These are phyloP conservation scores for Ganoderma meredithae DNA, from an alignment of 1,284 basidiomycete species.

Conservation along the genomic window DNA sequence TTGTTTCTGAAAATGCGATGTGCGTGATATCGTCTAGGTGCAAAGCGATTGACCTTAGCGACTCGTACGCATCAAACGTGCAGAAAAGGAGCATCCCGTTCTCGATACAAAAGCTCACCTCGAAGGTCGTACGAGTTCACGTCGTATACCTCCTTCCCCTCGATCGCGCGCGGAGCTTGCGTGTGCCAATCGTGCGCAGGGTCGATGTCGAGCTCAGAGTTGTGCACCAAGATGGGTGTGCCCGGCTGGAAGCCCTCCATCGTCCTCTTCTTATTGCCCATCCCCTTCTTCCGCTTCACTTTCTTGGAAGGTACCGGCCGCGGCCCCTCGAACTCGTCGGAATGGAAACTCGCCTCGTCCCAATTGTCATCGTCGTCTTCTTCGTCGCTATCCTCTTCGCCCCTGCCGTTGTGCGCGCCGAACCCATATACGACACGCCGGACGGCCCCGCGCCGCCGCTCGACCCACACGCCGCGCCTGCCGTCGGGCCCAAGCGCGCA, in stretches of 20 bases:
- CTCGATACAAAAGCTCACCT: slow-evolving; percentile 43
- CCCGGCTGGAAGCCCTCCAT: slow-evolving; percentile 12
- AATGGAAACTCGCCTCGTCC: not conserved
- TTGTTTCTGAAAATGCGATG: slow-evolving; percentile 56
- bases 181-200: slow-evolving; percentile 8
- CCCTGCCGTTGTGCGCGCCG: slow-evolving; percentile 3
- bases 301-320: not conserved
- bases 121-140: slow-evolving; percentile 56
- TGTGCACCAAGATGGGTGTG: slow-evolving; percentile 31
- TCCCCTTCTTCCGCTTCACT: slow-evolving; percentile 1
- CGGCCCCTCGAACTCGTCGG: slow-evolving; percentile 16
- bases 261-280: slow-evolving; percentile 16
- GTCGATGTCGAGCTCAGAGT: slow-evolving; percentile 15
- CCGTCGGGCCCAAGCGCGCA: slow-evolving; percentile 53
- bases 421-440: slow-evolving; percentile 49
- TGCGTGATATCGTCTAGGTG: slow-evolving; percentile 53
- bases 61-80: not conserved
- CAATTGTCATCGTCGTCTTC: slow-evolving; percentile 3
- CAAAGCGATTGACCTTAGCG: not conserved
- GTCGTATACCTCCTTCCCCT: slow-evolving; percentile 48
- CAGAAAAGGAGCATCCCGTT: not conserved
- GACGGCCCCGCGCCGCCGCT: slow-evolving; percentile 50
- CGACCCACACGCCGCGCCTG: slow-evolving; percentile 59
- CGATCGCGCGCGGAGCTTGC: slow-evolving; percentile 26
- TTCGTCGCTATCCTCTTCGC: not conserved